Evolutionary conservation across 495 filamentous ascomycete genomes (phyloP).

Genomic region (Penicillium waksmanii): DNA sequence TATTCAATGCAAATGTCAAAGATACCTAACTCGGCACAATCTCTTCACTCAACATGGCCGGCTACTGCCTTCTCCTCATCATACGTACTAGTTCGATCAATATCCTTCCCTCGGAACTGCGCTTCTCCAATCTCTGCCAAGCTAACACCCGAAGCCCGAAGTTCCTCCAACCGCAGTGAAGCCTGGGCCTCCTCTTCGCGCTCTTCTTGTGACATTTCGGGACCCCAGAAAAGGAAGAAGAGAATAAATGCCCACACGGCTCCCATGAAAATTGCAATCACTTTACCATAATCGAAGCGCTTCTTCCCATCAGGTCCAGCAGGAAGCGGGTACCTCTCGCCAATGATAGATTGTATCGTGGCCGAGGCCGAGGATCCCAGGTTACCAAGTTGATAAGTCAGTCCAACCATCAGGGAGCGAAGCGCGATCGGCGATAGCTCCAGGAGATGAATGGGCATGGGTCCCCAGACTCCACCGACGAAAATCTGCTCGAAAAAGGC

Average conservation of each 20-base stretch:
- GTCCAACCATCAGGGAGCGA: conserved; percentile 36
- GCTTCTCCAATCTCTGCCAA: conserved; percentile 23
- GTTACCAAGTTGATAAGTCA: conserved; percentile 45
- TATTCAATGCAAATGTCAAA: background rate
- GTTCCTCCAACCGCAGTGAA: conserved; percentile 29
- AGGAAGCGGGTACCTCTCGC: conserved; percentile 37
- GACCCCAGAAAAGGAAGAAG: conserved; percentile 39
- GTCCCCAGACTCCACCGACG: conserved; percentile 37
- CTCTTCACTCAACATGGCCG: conserved; percentile 11
- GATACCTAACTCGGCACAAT: background rate
- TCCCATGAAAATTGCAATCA: conserved; percentile 36
- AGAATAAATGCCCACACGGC: conserved; percentile 39
- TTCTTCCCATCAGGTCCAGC: conserved; percentile 23
- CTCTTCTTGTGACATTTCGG: conserved; percentile 43
- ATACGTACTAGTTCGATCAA: background rate
- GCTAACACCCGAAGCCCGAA: conserved; percentile 33
- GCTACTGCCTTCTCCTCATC: conserved; percentile 12
- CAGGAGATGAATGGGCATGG: conserved; percentile 38
- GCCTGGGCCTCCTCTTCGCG: conserved; percentile 33
- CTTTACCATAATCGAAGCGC: conserved; percentile 38
- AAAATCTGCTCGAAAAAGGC: conserved; percentile 44
- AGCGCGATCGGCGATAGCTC: conserved; percentile 37
- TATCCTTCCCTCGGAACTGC: conserved; percentile 11
- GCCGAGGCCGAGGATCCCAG: conserved; percentile 39
- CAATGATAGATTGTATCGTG: conserved; percentile 44